Evolutionary conservation across 2,329 filamentous ascomycete species (phyloP), one percentile per base, ranked within the genome.

Genomic region (Colletotrichum neosansevieriae): DNA sequence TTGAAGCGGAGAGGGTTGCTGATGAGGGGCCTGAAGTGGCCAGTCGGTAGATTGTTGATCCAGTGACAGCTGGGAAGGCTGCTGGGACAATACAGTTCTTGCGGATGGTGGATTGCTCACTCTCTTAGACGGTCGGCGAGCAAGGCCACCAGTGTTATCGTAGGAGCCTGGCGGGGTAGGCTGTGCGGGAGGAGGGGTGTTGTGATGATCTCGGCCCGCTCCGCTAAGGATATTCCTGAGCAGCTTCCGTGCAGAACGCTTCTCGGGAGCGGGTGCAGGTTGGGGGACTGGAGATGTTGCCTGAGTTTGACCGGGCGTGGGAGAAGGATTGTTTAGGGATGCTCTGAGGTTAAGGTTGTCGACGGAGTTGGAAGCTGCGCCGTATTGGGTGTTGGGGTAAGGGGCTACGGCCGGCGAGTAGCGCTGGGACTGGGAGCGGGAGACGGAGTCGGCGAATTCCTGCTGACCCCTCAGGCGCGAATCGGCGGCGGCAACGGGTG

Each of bases 81-180:
- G 73, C 71, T 75, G 73, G 67, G 80, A 76, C 71, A 79, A 73
- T 70, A 76, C 79, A 40, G 83, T 84, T 74, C 81, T 81, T 71
- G 84, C 72, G 73, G 78, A 74, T 72, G 82, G 80, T 63, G 77
- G 77, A 70, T 84, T 82, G 82, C 85, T 86, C 76, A 85, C 79
- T 74, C 87, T 83, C 80, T 88, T 89, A 50, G 88, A 90, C 36
- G 84, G 82, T 72, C 86, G 82, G 71, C 87, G 87, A 71, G 78
- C 81, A 54, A 89, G 77, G 58, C 83, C 82, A 54, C 78, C 72
- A 67, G 80, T 81, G 74, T 84, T 85, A 74, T 86, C 84, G 81
- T 86, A 85, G 60, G 80, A 75, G 70, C 63, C 79, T 76, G 70
- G 71, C 61, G 53, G 70, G 72, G 56, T 66, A 60, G 63, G 68